These are phyloP conservation scores for Ceratobasidium sp. DNA, from an alignment of 1,284 basidiomycete species.

Conservation along the genomic window DNA sequence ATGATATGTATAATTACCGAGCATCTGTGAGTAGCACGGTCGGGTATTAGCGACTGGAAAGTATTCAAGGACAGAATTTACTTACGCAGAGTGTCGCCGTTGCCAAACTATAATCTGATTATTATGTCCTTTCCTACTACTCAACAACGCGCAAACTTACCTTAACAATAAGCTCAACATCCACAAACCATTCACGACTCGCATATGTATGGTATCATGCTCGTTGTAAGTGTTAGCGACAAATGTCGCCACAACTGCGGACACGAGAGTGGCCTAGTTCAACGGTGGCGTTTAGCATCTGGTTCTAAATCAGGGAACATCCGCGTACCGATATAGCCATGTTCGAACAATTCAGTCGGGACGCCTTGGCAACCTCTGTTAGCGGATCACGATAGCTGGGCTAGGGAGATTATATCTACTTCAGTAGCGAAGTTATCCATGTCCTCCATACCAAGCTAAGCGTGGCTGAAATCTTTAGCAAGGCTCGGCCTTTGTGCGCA, in stretches of 20 bases:
- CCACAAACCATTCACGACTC: constrained; percentile 37
- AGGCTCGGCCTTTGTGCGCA: no score
- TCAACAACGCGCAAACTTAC: neutral
- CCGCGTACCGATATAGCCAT: constrained; percentile 40
- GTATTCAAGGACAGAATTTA: neutral
- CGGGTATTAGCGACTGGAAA: neutral
- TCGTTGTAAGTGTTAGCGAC: constrained; percentile 24
- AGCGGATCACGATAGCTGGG: neutral
- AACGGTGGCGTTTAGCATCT: neutral
- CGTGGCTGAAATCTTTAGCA: no score
- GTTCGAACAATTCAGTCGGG: constrained; percentile 38
- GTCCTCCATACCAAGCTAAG: constrained; percentile 28
- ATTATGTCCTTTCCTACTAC: neutral
- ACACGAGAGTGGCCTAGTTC: constrained; percentile 29
- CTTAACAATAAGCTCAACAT: constrained; percentile 33
- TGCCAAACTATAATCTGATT: neutral
- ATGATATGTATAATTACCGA: neutral
- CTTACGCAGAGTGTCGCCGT: constrained; percentile 11
- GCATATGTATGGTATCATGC: constrained; percentile 28
- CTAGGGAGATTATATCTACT: neutral
- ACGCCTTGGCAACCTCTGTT: constrained; percentile 9
- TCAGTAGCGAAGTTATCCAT: constrained; percentile 34
- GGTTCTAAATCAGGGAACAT: neutral
- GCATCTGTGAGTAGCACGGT: constrained; percentile 8
- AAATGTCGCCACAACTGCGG: constrained; percentile 32